Conservation (phyloP, 805 yeast genomes). For the Cyberlindnera americana region DNA sequence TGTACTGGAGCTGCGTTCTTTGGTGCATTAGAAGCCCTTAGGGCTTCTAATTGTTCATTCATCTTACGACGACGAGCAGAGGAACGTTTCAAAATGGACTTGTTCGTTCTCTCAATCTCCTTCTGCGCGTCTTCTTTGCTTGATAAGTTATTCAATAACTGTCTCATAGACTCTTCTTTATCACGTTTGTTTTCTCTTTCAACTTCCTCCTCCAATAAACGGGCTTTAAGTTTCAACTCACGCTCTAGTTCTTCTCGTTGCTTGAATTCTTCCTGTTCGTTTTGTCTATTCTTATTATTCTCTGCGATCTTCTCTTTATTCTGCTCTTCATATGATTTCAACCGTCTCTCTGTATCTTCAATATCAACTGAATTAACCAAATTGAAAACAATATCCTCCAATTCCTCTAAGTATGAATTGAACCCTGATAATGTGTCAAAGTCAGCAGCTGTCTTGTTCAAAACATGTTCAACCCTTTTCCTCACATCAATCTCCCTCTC, state of each 20-base stretch:
- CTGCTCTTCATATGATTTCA: conserved; percentile 64
- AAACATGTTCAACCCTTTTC: conserved; percentile 68
- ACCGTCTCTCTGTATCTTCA: conserved; percentile 62
- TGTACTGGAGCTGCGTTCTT: conserved; percentile 19
- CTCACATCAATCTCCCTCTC: conserved; percentile 93
- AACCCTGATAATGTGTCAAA: conserved; percentile 56
- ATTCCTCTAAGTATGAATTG: conserved; percentile 77
- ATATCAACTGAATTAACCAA: conserved; percentile 66
- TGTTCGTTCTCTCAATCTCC: conserved; percentile 49
- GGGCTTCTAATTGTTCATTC: conserved; percentile 36
- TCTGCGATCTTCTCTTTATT: conserved; percentile 74
- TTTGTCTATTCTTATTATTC: conserved; percentile 68
- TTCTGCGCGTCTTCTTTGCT: conserved; percentile 42
- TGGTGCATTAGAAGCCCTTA: conserved; percentile 28
- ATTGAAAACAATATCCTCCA: conserved; percentile 79
- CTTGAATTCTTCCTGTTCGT: conserved; percentile 63
- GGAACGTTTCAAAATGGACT: conserved; percentile 56
- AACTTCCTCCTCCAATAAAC: conserved; percentile 57
- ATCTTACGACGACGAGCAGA: conserved; percentile 56
- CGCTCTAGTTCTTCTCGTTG: conserved; percentile 65
- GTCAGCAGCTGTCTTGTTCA: conserved; percentile 76
- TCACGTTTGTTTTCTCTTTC: conserved; percentile 55
- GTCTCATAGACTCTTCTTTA: conserved; percentile 52
- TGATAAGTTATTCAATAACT: conserved; percentile 51
- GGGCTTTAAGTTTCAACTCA: conserved; percentile 51